Evolutionary conservation across 768 basidiomycete genomes (phyloP), one percentile per base, ranked within the genome.

Genomic region (Mycena indigotica): DNA sequence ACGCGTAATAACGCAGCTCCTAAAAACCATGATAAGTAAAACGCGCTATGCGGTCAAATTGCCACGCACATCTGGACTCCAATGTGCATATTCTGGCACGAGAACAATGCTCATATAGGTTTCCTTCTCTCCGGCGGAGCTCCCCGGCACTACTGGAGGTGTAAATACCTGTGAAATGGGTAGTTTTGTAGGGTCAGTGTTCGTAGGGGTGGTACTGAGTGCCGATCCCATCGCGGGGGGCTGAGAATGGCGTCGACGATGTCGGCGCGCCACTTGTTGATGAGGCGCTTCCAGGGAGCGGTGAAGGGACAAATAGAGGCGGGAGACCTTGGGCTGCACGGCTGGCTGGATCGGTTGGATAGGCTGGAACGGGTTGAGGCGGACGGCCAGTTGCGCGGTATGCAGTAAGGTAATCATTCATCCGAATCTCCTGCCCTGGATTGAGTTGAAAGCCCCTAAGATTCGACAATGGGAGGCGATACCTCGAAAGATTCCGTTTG

Each of bases 251-350:
- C 5, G 10, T 6, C n/a, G 50, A 6, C n/a, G 50, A n/a, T 29
- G 50, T 19, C n/a, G 50, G 28, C 48, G 44, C 13, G 48, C 24
- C 48, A 49, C 24, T 26, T 19, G 35, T 25, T 38, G 35, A 13
- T 38, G 49, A 16, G 26, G 17, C 25, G 51, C 19, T 38, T 2
- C 21, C 55, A 35, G 58, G 46, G 28, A 63, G 60, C 3, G 58
- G 57, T 4, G 58, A 55, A 29, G 79, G 76, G 2, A 71, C 69
- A 50, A 79, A 80, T 29, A 77, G 69, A 1, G 74, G 76, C 1
- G 76, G 67, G 2, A 80, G 71, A 26, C 73, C 69, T 26, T 77
- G 67, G 0, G 75, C 72, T 0, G 68, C 53, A 13, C 79, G 77
- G 2, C 70, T 70, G 23, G 51, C 61, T 13, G 68, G 57, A 3